Conservation (phyloP, 2,329 filamentous ascomycete species). For the Aphanocladium album region DNA sequence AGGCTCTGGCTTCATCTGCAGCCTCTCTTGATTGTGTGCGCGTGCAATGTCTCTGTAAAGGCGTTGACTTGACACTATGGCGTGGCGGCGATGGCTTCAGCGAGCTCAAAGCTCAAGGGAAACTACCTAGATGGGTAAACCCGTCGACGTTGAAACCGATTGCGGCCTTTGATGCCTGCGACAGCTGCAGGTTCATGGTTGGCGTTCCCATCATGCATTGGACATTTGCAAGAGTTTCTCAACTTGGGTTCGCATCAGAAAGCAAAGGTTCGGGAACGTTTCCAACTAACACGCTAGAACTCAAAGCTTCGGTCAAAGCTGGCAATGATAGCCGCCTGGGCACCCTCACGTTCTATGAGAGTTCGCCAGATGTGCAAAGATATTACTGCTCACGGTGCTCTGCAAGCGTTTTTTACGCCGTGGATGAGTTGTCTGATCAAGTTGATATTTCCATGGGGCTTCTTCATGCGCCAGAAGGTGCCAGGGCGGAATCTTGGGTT, state of each 20-base stretch:
- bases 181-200: slow-evolving; percentile 39
- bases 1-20: slow-evolving; percentile 16
- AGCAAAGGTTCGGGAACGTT: neutral
- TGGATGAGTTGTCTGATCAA: slow-evolving; percentile 31
- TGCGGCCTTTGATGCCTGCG: slow-evolving; percentile 39
- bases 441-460: slow-evolving; percentile 42
- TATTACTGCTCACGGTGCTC: slow-evolving; percentile 47
- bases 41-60: slow-evolving; percentile 42
- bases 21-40: slow-evolving; percentile 23
- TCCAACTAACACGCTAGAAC: slow-evolving; percentile 15
- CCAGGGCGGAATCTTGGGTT: slow-evolving; percentile 40
- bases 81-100: slow-evolving; percentile 25
- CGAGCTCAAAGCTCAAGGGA: slow-evolving; percentile 21
- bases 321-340: slow-evolving; percentile 33
- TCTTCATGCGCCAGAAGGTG: slow-evolving; percentile 38
- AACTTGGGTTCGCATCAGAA: slow-evolving; percentile 30
- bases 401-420: slow-evolving; percentile 41
- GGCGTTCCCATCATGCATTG: slow-evolving; percentile 41
- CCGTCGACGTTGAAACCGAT: slow-evolving; percentile 36
- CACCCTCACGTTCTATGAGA: slow-evolving; percentile 38
- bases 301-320: slow-evolving; percentile 30
- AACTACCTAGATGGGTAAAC: slow-evolving; percentile 40
- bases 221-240: slow-evolving; percentile 36
- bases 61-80: slow-evolving; percentile 37
- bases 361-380: slow-evolving; percentile 39